A percentile compares a stretch with the other conserved stretches of the same genome.
Evolutionary conservation across 371 early-diverging fungal genomes (phyloP).

Genomic region (Rhizomucor miehei): DNA sequence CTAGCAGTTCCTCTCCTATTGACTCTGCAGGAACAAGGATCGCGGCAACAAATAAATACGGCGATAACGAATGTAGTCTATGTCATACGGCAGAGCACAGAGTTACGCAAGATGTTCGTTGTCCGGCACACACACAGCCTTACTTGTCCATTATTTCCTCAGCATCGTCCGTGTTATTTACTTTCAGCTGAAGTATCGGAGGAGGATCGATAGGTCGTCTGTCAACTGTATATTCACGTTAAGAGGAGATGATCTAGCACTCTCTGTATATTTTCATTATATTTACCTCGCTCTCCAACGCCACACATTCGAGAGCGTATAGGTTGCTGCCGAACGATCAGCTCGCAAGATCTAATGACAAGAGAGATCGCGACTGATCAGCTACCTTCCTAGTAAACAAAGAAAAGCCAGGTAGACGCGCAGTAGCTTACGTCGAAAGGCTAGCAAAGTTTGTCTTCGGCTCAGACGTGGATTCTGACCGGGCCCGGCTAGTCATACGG

Average conservation of each 20-base stretch:
- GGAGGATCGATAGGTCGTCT: constrained; percentile 50
- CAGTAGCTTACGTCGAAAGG: too few relatives aligned
- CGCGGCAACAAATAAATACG: constrained; percentile 33
- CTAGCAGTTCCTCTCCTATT: constrained; percentile 5
- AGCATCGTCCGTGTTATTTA: constrained; percentile 6
- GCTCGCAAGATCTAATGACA: constrained; percentile 21
- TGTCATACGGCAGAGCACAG: background rate
- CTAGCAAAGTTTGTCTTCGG: too few relatives aligned
- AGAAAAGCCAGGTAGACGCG: too few relatives aligned
- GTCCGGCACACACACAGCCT: too few relatives aligned
- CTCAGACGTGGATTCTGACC: too few relatives aligned
- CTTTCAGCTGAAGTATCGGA: constrained; percentile 35
- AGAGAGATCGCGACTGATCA: constrained; percentile 2
- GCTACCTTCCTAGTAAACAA: too few relatives aligned
- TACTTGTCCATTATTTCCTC: constrained; percentile 10
- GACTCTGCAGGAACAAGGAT: constrained; percentile 28
- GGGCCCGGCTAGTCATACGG: too few relatives aligned
- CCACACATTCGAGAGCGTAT: constrained; percentile 51
- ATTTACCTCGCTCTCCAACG: constrained; percentile 44
- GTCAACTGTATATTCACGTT: constrained; percentile 24
- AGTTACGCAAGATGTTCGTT: background rate
- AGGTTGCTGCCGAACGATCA: constrained; percentile 49
- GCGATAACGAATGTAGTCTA: constrained; percentile 12
- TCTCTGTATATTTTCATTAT: constrained; percentile 1
- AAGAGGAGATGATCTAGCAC: background rate